Base-by-base conservation (phyloP, 2,329 filamentous ascomycete species). In the Alternaria infectoria region DNA sequence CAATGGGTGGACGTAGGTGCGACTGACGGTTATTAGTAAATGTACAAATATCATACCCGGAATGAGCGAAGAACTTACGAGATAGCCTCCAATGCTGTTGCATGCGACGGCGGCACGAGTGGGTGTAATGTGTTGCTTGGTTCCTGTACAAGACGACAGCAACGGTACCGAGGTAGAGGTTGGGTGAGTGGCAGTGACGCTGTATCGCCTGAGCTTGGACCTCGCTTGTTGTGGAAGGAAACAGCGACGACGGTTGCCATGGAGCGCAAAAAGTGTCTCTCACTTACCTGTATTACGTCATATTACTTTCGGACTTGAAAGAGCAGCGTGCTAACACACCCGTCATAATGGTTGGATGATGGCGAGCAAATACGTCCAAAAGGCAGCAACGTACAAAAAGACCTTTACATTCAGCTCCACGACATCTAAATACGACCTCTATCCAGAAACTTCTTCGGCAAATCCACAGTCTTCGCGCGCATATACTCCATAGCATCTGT, bases 401-500 rank as follows among this genome's bases (percentile, higher is more conserved):
- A n/a, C n/a, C n/a, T n/a, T n/a, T n/a, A n/a, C n/a, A n/a, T n/a
- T n/a, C n/a, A n/a, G n/a, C n/a, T n/a, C n/a, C n/a, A n/a, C n/a
- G 3, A 17, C 13, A n/a, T 56, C 23, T 50, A 69, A 26, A 69
- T 67, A 15, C 62, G 50, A 0, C 67, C 65, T 21, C 67, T 59
- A 6, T 65, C 65, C 12, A 67, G 21, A 23, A 71, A 71, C 44
- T 62, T 55, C 30, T 62, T 69, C 6, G 65, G 69, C 49, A 71
- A 51, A 51, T 67, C 65, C 44, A 69, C 68, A 17, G 57, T 60
- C 59, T 69, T 71, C 11, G 61, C 59, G 5, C 65, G 59, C 55
- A 73, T 52, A 52, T 73, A 74, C 26, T 73, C 71, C 54, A 69
- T 67, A 5, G 65, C 60, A 60, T 69, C 66, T 66, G 28, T 3